These are phyloP conservation scores for Helianthus annuus DNA, from an alignment of 129 eudicot species.

Conservation along the genomic window DNA sequence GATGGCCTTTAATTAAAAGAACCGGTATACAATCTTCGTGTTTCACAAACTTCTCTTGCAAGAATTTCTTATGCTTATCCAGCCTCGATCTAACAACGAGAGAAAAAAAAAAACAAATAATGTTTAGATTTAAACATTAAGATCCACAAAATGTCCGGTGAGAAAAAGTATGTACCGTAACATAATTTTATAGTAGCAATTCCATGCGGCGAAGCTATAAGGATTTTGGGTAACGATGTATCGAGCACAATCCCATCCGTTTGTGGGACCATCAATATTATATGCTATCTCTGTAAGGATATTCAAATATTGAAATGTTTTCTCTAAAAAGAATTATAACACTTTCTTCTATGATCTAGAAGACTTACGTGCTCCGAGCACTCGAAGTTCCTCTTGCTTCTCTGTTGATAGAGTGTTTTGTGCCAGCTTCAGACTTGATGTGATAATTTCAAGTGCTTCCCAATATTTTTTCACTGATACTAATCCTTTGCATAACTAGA, in stretches of 20 bases:
- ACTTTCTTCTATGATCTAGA: conserved; percentile 3
- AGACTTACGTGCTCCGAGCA: conserved; percentile 93
- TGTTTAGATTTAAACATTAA: neutral
- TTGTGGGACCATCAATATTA: conserved; percentile 74
- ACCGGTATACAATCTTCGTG: conserved; percentile 75
- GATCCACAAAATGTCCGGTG: conserved; percentile 9
- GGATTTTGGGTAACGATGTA: conserved; percentile 80
- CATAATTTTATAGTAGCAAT: conserved; percentile 79
- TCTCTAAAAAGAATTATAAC: neutral
- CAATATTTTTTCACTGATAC: conserved; percentile 63
- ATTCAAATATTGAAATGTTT: neutral
- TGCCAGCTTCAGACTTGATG: conserved; percentile 64
- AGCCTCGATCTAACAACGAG: conserved; percentile 33
- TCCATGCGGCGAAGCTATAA: conserved; percentile 92
- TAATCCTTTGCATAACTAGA: conserved; percentile 71
- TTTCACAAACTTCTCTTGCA: conserved; percentile 54
- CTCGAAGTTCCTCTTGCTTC: conserved; percentile 71
- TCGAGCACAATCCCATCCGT: conserved; percentile 84
- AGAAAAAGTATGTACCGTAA: conserved; percentile 44
- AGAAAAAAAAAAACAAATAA: neutral
- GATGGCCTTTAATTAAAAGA: conserved; percentile 69
- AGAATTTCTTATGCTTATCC: conserved; percentile 72
- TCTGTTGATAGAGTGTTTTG: conserved; percentile 54
- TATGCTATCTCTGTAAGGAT: conserved; percentile 63
- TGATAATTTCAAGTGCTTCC: conserved; percentile 80